phyloP scores from a whole-genome alignment of 805 yeast species.

The Maudiozyma turicensis region DNA sequence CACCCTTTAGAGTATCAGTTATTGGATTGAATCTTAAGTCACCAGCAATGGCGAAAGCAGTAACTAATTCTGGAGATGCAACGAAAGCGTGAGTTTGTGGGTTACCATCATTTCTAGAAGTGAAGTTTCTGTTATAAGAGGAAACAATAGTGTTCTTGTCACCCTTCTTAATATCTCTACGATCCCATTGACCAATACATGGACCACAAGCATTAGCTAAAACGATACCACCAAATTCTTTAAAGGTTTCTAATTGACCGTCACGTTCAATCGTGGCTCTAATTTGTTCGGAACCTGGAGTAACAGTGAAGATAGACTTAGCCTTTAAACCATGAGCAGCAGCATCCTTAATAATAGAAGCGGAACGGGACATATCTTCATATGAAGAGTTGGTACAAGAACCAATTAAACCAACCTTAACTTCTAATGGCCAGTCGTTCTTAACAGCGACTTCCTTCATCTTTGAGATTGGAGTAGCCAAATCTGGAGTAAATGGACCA shows the following conservation, averaged over 20 bases:
- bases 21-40: slow-evolving; percentile 94
- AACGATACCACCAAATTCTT: slow-evolving; percentile 87
- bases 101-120: slow-evolving; percentile 97
- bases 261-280: slow-evolving; percentile 97
- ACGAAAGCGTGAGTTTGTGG: slow-evolving; percentile 94
- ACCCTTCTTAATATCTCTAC: slow-evolving; percentile 84
- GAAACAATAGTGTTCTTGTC: slow-evolving; percentile 95
- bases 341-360: slow-evolving; percentile 85
- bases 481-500: slow-evolving; percentile 98
- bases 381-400: slow-evolving; percentile 98
- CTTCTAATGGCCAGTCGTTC: slow-evolving; percentile 87
- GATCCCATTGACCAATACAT: slow-evolving; percentile 99
- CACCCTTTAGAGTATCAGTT: slow-evolving; percentile 78
- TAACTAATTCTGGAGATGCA: slow-evolving; percentile 93
- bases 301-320: slow-evolving; percentile 83
- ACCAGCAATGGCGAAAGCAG: slow-evolving; percentile 94
- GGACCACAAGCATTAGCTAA: slow-evolving; percentile 99
- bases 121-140: slow-evolving; percentile 96
- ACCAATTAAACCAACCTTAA: slow-evolving; percentile 92
- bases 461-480: slow-evolving; percentile 88
- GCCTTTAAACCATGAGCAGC: slow-evolving; percentile 84
- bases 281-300: slow-evolving; percentile 97
- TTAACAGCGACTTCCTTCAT: slow-evolving; percentile 73
- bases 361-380: slow-evolving; percentile 97
- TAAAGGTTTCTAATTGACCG: slow-evolving; percentile 81